Evolutionary conservation across 2,329 filamentous ascomycete species (phyloP).

Genomic region (Allantophomopsis lycopodina): DNA sequence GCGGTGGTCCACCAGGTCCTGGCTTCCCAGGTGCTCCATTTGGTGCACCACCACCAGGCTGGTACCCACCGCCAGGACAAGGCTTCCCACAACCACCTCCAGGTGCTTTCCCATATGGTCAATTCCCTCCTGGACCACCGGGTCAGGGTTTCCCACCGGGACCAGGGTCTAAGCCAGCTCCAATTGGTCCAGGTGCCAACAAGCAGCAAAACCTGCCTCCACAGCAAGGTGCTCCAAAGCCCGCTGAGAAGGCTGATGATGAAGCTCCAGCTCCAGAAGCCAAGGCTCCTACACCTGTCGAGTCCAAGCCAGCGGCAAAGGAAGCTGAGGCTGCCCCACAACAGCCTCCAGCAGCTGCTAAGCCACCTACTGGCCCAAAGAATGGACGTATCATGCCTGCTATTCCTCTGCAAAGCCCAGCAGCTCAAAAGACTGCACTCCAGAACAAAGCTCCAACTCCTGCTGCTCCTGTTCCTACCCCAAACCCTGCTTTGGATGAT

Average conservation of each 20-base stretch:
- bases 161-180: constrained; percentile 25
- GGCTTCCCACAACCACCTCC: constrained; percentile 56
- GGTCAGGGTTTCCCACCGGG: constrained; percentile 17
- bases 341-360: constrained; percentile 7
- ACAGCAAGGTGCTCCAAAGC: constrained; percentile 24
- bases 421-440: constrained; percentile 20
- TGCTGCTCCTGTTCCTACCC: constrained; percentile 12
- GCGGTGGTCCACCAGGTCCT: constrained; percentile 39
- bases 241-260: constrained; percentile 36
- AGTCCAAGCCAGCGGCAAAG: constrained; percentile 50
- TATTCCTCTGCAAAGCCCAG: constrained; percentile 43
- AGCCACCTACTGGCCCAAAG: constrained; percentile 25
- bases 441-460: constrained; percentile 17
- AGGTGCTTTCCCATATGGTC: constrained; percentile 32
- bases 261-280: constrained; percentile 16
- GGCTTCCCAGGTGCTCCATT: constrained; percentile 67
- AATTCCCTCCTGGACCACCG: constrained; percentile 47
- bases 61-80: constrained; percentile 65
- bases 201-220: constrained; percentile 31
- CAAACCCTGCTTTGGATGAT: constrained; percentile 37
- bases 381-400: constrained; percentile 46
- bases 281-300: constrained; percentile 42
- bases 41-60: constrained; percentile 58
- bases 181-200: constrained; percentile 35
- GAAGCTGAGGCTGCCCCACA: constrained; percentile 33